These are phyloP conservation scores for Monosporascus sp. DNA, from an alignment of 2,329 filamentous ascomycete species.

Conservation along the genomic window DNA sequence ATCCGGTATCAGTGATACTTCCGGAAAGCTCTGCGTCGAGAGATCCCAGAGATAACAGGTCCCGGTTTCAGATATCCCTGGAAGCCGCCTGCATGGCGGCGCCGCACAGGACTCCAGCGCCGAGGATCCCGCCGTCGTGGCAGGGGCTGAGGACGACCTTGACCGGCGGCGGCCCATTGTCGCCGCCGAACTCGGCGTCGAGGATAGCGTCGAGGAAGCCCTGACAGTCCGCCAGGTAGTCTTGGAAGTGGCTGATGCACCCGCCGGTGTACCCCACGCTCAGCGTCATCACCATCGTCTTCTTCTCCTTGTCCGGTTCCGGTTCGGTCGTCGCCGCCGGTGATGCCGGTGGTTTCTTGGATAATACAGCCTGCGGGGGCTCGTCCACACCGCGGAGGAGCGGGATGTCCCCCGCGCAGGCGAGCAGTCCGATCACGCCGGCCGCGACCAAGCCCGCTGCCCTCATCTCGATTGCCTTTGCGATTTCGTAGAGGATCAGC, in stretches of 20 bases:
- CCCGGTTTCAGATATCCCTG: conserved; percentile 12
- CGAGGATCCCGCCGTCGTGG: conserved; percentile 57
- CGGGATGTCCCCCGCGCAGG: conserved; percentile 61
- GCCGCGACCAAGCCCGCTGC: conserved; percentile 72
- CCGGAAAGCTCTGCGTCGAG: no score
- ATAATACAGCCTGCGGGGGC: no score
- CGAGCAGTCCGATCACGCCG: conserved; percentile 64
- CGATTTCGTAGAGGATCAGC: conserved; percentile 57
- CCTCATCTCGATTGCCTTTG: conserved; percentile 64
- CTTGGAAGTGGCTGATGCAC: conserved; percentile 74
- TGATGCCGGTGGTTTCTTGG: no score
- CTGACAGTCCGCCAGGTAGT: conserved; percentile 67
- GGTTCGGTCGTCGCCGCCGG: conserved; percentile 1
- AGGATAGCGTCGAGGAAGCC: conserved; percentile 56
- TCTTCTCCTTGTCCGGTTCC: conserved; percentile 1
- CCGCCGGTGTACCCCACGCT: conserved; percentile 77
- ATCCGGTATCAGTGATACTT: no score
- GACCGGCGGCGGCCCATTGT: conserved; percentile 24
- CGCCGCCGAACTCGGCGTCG: conserved; percentile 29
- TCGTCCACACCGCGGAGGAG: conserved; percentile 14
- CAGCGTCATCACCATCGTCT: conserved; percentile 42
- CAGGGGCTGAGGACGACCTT: conserved; percentile 49
- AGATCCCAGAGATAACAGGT: no score
- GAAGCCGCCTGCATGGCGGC: conserved; percentile 34
- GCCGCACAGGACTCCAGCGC: conserved; percentile 55